Conservation (phyloP, 2,329 filamentous ascomycete genomes). For the Alternaria sp. region DNA sequence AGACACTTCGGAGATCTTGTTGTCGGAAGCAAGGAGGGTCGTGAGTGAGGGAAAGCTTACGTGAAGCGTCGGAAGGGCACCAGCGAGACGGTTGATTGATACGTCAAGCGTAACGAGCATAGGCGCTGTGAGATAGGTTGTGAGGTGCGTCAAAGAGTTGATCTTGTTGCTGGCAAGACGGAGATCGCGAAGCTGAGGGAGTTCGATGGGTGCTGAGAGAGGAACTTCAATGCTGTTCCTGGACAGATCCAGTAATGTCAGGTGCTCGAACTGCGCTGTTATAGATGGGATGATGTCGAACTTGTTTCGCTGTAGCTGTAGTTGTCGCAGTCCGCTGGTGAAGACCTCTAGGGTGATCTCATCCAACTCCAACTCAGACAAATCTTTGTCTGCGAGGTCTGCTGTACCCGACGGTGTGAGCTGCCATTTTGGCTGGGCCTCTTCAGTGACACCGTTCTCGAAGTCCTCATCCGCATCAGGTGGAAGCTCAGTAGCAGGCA, state of each 20-base stretch:
- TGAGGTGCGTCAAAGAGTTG: constrained; percentile 69
- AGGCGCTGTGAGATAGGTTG: constrained; percentile 74
- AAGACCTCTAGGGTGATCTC: constrained; percentile 52
- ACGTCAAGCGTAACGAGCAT: constrained; percentile 79
- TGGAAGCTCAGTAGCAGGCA: constrained; percentile 56
- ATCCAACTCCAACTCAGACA: constrained; percentile 52
- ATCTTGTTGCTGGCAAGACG: constrained; percentile 79
- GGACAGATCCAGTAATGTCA: constrained; percentile 77
- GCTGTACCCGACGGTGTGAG: constrained; percentile 50
- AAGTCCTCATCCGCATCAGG: constrained; percentile 12
- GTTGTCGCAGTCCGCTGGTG: constrained; percentile 59
- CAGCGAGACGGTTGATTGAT: constrained; percentile 80
- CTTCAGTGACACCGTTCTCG: constrained; percentile 9
- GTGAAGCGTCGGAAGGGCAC: constrained; percentile 71
- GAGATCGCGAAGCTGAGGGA: constrained; percentile 79
- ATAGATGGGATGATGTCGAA: constrained; percentile 74
- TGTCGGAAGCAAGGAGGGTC: constrained; percentile 78
- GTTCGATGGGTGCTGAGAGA: constrained; percentile 61
- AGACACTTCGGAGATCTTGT: constrained; percentile 76
- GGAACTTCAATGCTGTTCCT: constrained; percentile 73
- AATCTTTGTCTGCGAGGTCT: constrained; percentile 53
- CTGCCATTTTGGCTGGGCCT: constrained; percentile 31
- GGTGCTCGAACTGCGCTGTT: constrained; percentile 72
- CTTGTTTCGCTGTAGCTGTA: constrained; percentile 80
- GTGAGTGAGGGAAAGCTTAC: constrained; percentile 73